These are phyloP conservation scores for Naegleria gruberi DNA, from an alignment of 208 protist species.

Conservation along the genomic window DNA sequence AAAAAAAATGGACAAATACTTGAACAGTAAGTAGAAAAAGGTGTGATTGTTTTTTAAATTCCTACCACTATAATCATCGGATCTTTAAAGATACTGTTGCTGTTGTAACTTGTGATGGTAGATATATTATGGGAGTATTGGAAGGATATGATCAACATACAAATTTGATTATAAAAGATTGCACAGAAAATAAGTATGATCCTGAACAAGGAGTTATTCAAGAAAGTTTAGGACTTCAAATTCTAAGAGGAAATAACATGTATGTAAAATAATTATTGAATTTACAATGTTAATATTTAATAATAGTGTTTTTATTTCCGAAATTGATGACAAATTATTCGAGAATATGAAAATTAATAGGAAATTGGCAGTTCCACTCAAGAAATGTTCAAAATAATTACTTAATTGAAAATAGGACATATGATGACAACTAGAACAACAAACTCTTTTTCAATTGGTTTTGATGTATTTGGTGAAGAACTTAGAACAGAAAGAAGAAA, in stretches of 20 bases:
- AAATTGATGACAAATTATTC: background rate
- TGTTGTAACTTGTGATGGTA: background rate
- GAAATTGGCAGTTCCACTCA: background rate
- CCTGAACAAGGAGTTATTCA: background rate
- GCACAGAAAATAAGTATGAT: background rate
- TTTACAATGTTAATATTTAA: background rate
- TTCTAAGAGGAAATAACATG: conserved; percentile 5
- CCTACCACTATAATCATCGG: background rate
- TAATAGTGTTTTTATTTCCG: background rate
- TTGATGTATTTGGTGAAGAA: too few relatives aligned
- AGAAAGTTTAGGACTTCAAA: background rate
- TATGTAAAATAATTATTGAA: background rate
- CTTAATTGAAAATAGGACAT: background rate
- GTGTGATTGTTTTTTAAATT: background rate
- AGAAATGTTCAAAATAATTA: background rate
- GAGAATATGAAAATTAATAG: background rate
- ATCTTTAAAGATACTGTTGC: background rate
- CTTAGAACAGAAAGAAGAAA: background rate
- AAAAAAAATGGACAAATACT: background rate
- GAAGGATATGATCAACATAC: background rate
- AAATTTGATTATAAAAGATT: background rate
- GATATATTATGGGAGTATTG: conserved; percentile 8
- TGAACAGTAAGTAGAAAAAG: background rate
- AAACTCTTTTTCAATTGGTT: too few relatives aligned
- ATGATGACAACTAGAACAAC: too few relatives aligned